Evolutionary conservation across 208 protist genomes (phyloP).

Genomic region (Crithidia acanthocephali): DNA sequence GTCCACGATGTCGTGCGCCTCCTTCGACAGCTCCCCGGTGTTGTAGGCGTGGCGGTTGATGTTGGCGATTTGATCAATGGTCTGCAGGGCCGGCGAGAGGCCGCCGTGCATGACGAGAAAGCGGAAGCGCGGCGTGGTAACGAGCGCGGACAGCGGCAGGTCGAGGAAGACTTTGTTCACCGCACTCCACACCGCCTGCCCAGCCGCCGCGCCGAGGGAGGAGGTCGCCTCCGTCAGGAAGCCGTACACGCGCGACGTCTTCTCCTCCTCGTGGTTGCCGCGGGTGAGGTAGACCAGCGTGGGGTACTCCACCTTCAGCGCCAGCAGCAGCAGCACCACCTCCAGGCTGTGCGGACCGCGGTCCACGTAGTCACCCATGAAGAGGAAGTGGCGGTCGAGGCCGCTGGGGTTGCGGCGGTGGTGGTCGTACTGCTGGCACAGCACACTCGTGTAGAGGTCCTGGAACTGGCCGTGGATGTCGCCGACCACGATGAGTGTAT

Average conservation of each 20-base stretch:
- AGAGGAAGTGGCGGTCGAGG: conserved; percentile 82
- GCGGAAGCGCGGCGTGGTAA: conserved; percentile 73
- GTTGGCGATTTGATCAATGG: conserved; percentile 35
- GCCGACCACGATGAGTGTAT: conserved; percentile 77
- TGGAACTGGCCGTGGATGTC: conserved; percentile 86
- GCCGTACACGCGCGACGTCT: conserved; percentile 78
- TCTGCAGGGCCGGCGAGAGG: conserved; percentile 87
- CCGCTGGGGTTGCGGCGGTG: conserved; percentile 33
- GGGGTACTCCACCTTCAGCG: conserved; percentile 85
- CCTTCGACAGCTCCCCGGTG: conserved; percentile 86
- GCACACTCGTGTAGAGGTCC: conserved; percentile 67
- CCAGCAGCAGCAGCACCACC: conserved; percentile 75
- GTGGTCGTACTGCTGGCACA: conserved; percentile 64
- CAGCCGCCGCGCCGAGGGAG: conserved; percentile 47
- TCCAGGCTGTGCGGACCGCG: conserved; percentile 56
- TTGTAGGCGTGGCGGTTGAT: conserved; percentile 55
- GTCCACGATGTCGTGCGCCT: conserved; percentile 96
- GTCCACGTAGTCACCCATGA: conserved; percentile 99
- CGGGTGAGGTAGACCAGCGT: conserved; percentile 77
- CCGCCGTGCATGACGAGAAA: conserved; percentile 99
- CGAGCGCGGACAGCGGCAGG: conserved; percentile 77
- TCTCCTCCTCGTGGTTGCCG: conserved; percentile 89
- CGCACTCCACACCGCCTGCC: conserved; percentile 58
- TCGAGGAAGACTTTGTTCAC: conserved; percentile 81
- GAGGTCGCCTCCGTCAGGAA: conserved; percentile 57